Evolutionary conservation across 2,329 filamentous ascomycete species (phyloP), one percentile per base, ranked within the genome.

Genomic region (Colletotrichum paranaense): DNA sequence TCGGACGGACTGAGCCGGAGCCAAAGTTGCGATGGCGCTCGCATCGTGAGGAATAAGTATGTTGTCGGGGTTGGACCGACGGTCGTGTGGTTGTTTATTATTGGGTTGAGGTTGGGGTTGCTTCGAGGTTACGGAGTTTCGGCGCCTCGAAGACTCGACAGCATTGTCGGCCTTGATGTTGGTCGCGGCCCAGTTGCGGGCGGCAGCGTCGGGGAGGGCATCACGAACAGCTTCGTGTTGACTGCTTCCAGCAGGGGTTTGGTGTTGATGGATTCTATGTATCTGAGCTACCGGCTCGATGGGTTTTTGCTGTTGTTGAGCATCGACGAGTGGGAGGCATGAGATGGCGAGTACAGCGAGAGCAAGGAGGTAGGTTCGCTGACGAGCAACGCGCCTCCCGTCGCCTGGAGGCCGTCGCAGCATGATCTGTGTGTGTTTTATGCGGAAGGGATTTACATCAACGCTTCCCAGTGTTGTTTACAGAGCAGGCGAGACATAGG

Each of bases 21-120:
- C 95, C 90, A 95, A 93, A 93, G 95, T 97, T 91, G 93, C 93
- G 89, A 97, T 90, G 94, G 95, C 95, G 95, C 95, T 95, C 94
- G 92, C 94, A 93, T 97, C 90, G 86, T 89, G 80, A 83, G 84
- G 83, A 80, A 83, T 81, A 66, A 83, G 77, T 71, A 80, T 79
- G 71, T 80, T 82, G 76, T 78, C 57, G 72, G 75, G 72, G 60
- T 66, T 67, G 26, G 67, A 66, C 35, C 67, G 67, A 62, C 67
- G 71, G 78, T 81, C 78, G 76, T 80, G 74, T 72, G 79, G 67
- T 65, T 79, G 68, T 64, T 81, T 74, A 75, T 76, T 74, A 75
- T 76, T 73, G 68, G 78, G 83, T 76, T 80, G 75, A 70, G 75
- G 78, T 79, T 79, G 81, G 78, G 78, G 79, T 76, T 75, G 78